Conservation (phyloP, 768 basidiomycete genomes). For the Pulveroboletus sp. region DNA sequence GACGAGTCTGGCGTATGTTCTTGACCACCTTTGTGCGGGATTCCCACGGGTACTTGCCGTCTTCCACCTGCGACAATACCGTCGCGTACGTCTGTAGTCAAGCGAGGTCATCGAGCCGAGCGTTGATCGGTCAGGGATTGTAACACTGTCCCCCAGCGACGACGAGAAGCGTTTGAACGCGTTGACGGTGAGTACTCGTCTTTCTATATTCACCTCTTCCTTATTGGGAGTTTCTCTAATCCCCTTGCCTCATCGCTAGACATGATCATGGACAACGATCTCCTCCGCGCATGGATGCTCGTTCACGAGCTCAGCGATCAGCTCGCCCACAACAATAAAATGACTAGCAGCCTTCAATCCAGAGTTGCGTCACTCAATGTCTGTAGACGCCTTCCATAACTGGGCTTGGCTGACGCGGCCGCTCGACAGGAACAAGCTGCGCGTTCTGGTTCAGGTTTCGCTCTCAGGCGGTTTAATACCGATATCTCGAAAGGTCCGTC, state of each 20-base stretch:
- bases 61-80: not conserved
- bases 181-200: slow-evolving; percentile 4
- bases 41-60: slow-evolving; percentile 19
- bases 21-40: not conserved
- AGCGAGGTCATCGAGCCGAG: not conserved
- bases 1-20: not conserved
- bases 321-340: slow-evolving; percentile 74
- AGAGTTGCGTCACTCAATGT: slow-evolving; percentile 77
- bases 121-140: not conserved
- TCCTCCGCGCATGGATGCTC: slow-evolving; percentile 72
- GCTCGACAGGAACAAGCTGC: slow-evolving; percentile 63
- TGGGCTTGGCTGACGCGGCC: slow-evolving; percentile 4
- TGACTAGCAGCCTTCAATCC: slow-evolving; percentile 60
- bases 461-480: slow-evolving; percentile 77
- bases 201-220: not conserved
- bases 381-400: slow-evolving; percentile 10
- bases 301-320: slow-evolving; percentile 80
- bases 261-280: slow-evolving; percentile 60
- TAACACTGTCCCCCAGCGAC: not conserved
- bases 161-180: not conserved
- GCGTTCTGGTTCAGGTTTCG: slow-evolving; percentile 67
- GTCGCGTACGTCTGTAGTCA: not conserved
- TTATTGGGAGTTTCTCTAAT: slow-evolving; percentile 1
- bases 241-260: not conserved
- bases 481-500: slow-evolving; percentile 77